phyloP scores from a whole-genome alignment of 345 rosid genomes.

The Citrus cavaleriei region DNA sequence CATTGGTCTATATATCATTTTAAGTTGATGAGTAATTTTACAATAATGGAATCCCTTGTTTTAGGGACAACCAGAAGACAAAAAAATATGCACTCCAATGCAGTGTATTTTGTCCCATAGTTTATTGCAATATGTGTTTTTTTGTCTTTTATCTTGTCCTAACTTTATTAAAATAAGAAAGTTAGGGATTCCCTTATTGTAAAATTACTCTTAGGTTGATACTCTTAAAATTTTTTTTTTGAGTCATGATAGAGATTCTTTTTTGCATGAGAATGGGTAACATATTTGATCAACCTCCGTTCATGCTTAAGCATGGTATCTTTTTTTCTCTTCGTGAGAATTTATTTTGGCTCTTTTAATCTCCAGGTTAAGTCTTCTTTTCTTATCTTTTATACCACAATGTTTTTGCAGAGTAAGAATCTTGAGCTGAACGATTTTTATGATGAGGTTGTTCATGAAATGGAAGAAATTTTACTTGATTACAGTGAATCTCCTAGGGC shows the following conservation, averaged over 20 bases:
- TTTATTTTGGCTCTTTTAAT: background rate
- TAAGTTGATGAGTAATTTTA: no score
- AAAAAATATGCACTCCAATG: no score
- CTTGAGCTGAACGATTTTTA: conserved; percentile 55
- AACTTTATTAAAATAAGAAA: no score
- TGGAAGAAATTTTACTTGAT: conserved; percentile 93
- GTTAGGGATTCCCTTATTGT: no score
- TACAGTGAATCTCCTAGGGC: conserved; percentile 68
- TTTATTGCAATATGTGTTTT: no score
- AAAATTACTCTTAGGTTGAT: background rate
- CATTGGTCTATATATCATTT: background rate
- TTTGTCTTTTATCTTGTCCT: no score
- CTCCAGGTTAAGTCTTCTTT: conserved; percentile 19
- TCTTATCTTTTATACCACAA: conserved; percentile 10
- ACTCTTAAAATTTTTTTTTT: background rate
- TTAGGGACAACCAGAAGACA: no score
- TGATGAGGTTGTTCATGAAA: conserved; percentile 89
- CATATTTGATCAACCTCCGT: background rate
- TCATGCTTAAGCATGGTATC: background rate
- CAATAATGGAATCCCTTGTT: no score
- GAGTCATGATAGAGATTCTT: background rate
- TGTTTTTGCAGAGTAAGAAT: conserved; percentile 53
- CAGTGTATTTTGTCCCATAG: no score
- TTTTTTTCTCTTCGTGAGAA: background rate
- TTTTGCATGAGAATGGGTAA: background rate